Base-by-base conservation (phyloP, 257 asterid species). In the Scutellaria barbata region DNA sequence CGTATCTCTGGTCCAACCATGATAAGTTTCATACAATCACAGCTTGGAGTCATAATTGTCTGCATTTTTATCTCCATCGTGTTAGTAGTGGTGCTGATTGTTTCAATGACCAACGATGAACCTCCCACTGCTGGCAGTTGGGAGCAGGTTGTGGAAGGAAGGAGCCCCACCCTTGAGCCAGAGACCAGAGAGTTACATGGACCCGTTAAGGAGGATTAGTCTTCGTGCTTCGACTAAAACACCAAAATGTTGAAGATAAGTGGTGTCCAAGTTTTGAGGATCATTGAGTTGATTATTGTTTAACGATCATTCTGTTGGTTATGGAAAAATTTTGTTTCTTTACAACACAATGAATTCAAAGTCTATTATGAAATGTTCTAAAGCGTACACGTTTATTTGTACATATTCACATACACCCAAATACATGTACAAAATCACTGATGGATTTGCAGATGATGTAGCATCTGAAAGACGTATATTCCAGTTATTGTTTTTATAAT, bases 121-220 rank as follows among this genome's bases (percentile, higher is more conserved):
- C 91, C 89, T 61, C 74, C 81, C 20, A 71, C 81, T 6, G 92
- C 74, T 35, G 92, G 90, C 78, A 73, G 82, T 16, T 71, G 83
- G 8, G 84, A 80, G 20, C 78, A 75, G 33, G 57, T 22, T 22
- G 85, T 72, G 52, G 76, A 66, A 30, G 75, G 68, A 54, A 66
- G 75, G 62, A 63, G 77, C 79, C 64, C 87, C 33, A 40, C 83
- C 14, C 35, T 78, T 53, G 85, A 76, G 56, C 72, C 73, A 6
- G 90, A 82, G 62, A 58, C 79, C 16, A 77, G 75, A 70, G 89
- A 79, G 16, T 13, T 48, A 4, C 87, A 66, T 11, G 75, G 80
- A 16, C 33, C 82, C 12, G 81, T 77, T 55, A 92, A 86, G 82
- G 92, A 92, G 81, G 96, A 89, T 40, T 86, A 45, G 74, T 59